A percentile compares a stretch with the other conserved stretches of the same genome.
phyloP scores from a whole-genome alignment of 495 filamentous ascomycete species.

The Tetracladium marchalianum region DNA sequence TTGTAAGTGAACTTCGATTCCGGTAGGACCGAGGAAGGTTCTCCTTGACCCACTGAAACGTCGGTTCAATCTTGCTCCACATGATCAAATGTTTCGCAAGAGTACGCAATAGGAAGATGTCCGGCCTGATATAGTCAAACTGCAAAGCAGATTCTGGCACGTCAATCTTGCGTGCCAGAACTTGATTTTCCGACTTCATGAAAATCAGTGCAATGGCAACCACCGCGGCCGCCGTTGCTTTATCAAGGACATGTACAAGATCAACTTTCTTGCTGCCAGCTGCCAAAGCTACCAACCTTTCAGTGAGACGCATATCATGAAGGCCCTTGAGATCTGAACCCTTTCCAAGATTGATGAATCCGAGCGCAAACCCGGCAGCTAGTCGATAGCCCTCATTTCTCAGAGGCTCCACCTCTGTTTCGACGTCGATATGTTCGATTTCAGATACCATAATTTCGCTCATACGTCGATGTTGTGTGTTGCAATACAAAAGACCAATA shows the following conservation, averaged over 20 bases:
- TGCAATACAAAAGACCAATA: slow-evolving; percentile 88
- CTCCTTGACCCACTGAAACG: slow-evolving; percentile 59
- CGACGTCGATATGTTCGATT: slow-evolving; percentile 73
- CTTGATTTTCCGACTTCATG: slow-evolving; percentile 89
- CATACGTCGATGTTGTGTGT: slow-evolving; percentile 95
- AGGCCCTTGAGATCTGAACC: slow-evolving; percentile 80
- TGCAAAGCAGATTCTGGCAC: slow-evolving; percentile 81
- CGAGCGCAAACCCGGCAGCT: slow-evolving; percentile 87
- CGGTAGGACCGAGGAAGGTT: slow-evolving; percentile 64
- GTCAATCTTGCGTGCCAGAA: slow-evolving; percentile 86
- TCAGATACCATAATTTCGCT: slow-evolving; percentile 97
- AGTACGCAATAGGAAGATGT: slow-evolving; percentile 83
- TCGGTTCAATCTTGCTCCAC: slow-evolving; percentile 73
- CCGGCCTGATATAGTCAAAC: slow-evolving; percentile 90
- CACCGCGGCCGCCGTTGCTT: slow-evolving; percentile 81
- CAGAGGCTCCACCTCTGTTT: slow-evolving; percentile 61
- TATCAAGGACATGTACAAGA: slow-evolving; percentile 82
- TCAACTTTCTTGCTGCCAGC: slow-evolving; percentile 81
- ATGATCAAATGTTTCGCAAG: slow-evolving; percentile 88
- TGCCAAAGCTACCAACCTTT: slow-evolving; percentile 75
- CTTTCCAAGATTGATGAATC: slow-evolving; percentile 88
- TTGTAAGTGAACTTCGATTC: slow-evolving; percentile 39
- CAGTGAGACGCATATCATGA: slow-evolving; percentile 87
- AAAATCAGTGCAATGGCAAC: slow-evolving; percentile 89
- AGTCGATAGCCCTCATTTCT: slow-evolving; percentile 91